phyloP scores from a whole-genome alignment of 805 yeast species.

The Yarrowia hollandica region DNA sequence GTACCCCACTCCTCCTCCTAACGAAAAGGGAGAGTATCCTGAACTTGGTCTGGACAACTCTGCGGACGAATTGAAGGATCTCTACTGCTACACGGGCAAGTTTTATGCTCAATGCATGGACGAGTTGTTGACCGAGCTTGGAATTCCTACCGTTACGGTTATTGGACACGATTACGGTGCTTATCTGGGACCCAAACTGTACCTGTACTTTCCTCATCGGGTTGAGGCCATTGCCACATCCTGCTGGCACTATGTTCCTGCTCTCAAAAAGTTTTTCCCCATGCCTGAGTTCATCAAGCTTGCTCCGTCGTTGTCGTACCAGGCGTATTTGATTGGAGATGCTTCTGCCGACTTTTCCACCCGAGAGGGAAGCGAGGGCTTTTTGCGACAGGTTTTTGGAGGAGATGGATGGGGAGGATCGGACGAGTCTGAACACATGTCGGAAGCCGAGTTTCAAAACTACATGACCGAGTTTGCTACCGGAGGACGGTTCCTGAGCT shows the following conservation, averaged over 20 bases:
- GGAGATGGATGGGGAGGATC: background rate
- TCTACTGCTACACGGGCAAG: conserved; percentile 20
- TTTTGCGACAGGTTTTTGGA: conserved; percentile 7
- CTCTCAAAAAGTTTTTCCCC: background rate
- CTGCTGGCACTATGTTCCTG: conserved; percentile 24
- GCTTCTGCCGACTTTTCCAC: conserved; percentile 3
- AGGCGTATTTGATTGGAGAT: conserved; percentile 2
- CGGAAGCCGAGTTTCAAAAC: conserved; percentile 22
- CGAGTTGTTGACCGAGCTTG: background rate
- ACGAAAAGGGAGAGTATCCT: conserved; percentile 27
- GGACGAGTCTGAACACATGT: background rate
- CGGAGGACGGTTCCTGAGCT: conserved; percentile 13
- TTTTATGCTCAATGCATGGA: conserved; percentile 23
- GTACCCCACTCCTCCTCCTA: conserved; percentile 14
- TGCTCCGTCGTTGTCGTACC: conserved; percentile 19
- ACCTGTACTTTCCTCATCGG: conserved; percentile 9
- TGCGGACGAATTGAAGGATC: conserved; percentile 6
- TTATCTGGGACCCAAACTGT: conserved; percentile 15
- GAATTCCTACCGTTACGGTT: background rate
- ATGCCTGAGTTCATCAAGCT: conserved; percentile 2
- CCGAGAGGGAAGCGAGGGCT: background rate
- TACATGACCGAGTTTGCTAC: conserved; percentile 24
- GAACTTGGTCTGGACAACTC: conserved; percentile 18
- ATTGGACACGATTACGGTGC: conserved; percentile 29
- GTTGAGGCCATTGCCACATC: conserved; percentile 23